Percentiles rank a stretch among this genome's conserved stretches.
These are phyloP conservation scores for Coniochaeta prunicola DNA, from an alignment of 2,329 filamentous ascomycete species.

Conservation along the genomic window DNA sequence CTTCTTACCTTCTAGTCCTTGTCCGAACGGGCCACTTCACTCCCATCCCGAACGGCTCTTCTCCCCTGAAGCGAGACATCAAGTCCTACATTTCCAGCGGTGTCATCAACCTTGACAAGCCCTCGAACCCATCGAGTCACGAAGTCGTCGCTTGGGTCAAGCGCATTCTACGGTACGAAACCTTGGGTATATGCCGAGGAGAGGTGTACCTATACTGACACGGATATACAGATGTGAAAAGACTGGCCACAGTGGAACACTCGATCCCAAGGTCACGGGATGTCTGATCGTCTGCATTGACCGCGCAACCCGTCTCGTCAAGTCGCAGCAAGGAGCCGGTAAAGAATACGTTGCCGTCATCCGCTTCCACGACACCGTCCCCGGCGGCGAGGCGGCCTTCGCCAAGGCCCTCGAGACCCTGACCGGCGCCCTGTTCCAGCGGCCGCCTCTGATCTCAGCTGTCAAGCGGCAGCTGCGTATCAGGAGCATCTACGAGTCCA, in stretches of 20 bases:
- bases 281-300: slow-evolving; percentile 56
- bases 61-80: slow-evolving; percentile 86
- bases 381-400: slow-evolving; percentile 88
- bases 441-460: slow-evolving; percentile 92
- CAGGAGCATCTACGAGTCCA: slow-evolving; percentile 95
- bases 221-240: slow-evolving; percentile 65
- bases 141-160: slow-evolving; percentile 99
- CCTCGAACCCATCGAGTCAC: slow-evolving; percentile 94
- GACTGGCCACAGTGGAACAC: slow-evolving; percentile 95
- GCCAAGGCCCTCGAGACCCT: slow-evolving; percentile 90
- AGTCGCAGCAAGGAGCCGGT: slow-evolving; percentile 97
- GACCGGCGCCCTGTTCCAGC: slow-evolving; percentile 94
- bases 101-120: slow-evolving; percentile 98
- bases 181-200: background rate
- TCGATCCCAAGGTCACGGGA: slow-evolving; percentile 86
- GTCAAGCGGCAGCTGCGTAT: slow-evolving; percentile 99
- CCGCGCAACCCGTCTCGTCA: slow-evolving; percentile 93
- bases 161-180: slow-evolving; percentile 75
- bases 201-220: slow-evolving; percentile 6
- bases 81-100: slow-evolving; percentile 96
- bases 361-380: slow-evolving; percentile 89
- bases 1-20: slow-evolving; percentile 51
- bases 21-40: slow-evolving; percentile 95
- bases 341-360: slow-evolving; percentile 99
- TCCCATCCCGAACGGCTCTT: slow-evolving; percentile 87